These are phyloP conservation scores for Pseudogymnoascus sp. DNA, from an alignment of 2,329 filamentous ascomycete genomes.

Conservation along the genomic window DNA sequence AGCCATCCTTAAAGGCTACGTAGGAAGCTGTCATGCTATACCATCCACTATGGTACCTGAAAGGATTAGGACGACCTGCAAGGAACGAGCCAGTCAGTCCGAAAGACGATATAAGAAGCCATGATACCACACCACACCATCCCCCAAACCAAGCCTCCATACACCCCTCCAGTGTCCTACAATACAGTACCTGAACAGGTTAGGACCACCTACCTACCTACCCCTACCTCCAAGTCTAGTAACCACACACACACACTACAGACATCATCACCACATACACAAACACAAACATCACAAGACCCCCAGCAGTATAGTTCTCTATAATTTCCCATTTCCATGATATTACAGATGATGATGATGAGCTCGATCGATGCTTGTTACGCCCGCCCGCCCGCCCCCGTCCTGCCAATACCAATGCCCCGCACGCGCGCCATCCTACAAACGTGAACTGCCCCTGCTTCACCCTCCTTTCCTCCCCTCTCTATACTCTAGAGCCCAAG, in stretches of 20 bases:
- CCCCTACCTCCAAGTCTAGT: too few species aligned
- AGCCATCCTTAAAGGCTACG: too few species aligned
- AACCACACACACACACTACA: too few species aligned
- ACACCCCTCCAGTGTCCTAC: too few species aligned
- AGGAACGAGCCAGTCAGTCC: too few species aligned
- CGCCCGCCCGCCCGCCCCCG: neutral
- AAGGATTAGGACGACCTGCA: too few species aligned
- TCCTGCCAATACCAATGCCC: conserved; percentile 2
- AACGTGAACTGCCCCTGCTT: neutral
- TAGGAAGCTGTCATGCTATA: too few species aligned
- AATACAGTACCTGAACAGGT: too few species aligned
- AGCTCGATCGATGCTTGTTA: neutral
- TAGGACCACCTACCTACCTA: too few species aligned
- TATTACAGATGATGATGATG: neutral
- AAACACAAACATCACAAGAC: neutral
- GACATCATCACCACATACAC: too few species aligned
- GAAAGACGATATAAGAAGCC: neutral
- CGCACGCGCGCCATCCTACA: neutral
- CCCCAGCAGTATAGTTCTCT: neutral
- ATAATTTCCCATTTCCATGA: conserved; percentile 2
- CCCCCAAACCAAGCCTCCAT: neutral
- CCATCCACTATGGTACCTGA: too few species aligned
- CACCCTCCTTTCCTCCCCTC: neutral
- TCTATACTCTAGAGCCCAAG: neutral
- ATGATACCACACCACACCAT: neutral